These are phyloP conservation scores for Diaporthe helianthi DNA, from an alignment of 2,329 filamentous ascomycete genomes.

Conservation along the genomic window DNA sequence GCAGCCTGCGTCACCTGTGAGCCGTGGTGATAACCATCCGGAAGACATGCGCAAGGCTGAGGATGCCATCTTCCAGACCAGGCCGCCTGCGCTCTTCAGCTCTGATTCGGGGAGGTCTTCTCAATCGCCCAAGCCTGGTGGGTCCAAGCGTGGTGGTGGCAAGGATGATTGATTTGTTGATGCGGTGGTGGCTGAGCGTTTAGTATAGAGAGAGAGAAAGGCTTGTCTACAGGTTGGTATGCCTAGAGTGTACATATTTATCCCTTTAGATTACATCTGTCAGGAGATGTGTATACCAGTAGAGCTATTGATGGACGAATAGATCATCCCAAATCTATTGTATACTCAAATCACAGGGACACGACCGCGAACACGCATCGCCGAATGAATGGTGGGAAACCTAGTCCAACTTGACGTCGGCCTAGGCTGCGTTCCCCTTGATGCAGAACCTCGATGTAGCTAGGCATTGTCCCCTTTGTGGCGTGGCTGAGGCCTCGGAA, in stretches of 20 bases:
- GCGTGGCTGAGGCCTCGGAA: too few species aligned
- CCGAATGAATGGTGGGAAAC: too few species aligned
- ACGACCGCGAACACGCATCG: too few species aligned
- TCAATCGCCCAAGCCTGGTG: not conserved
- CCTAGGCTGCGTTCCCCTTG: too few species aligned
- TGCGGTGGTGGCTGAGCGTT: not conserved
- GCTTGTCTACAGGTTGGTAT: not conserved
- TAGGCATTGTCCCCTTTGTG: too few species aligned
- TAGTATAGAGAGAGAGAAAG: not conserved
- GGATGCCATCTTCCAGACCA: not conserved
- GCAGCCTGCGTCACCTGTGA: not conserved
- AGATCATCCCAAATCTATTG: constrained; percentile 1
- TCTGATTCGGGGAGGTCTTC: not conserved
- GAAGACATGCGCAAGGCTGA: not conserved
- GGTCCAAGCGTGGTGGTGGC: not conserved
- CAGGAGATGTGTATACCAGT: not conserved
- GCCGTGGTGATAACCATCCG: not conserved
- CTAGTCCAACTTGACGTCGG: too few species aligned
- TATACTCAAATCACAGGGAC: too few species aligned
- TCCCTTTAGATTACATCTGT: not conserved
- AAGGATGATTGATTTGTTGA: not conserved
- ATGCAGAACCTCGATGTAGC: too few species aligned
- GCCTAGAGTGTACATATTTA: not conserved
- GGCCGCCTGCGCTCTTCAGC: not conserved
- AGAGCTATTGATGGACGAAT: not conserved